Evolutionary conservation across 2,329 filamentous ascomycete species (phyloP).

Genomic region (Diaporthe citrichinensis): DNA sequence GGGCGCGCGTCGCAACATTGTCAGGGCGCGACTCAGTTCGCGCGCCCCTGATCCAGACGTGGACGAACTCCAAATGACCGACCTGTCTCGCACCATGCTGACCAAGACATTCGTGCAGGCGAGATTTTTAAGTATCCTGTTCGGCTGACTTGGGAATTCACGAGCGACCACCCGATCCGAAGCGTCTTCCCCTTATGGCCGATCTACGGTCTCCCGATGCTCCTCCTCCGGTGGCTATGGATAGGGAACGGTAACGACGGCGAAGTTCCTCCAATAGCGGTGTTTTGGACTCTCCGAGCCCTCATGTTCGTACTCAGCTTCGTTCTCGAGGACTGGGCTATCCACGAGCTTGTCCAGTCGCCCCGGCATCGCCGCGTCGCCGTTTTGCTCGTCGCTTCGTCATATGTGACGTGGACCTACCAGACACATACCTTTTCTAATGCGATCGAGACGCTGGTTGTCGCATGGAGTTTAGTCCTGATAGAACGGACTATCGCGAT

Average conservation of each 20-base stretch:
- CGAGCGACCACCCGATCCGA: conserved; percentile 86
- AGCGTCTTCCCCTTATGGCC: conserved; percentile 98
- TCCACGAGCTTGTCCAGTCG: conserved; percentile 89
- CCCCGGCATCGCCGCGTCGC: conserved; percentile 80
- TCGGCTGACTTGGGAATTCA: conserved; percentile 96
- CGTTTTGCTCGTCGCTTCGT: conserved; percentile 89
- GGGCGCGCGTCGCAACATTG: background rate
- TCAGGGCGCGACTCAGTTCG: background rate
- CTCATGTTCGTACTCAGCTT: conserved; percentile 97
- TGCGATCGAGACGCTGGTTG: conserved; percentile 92
- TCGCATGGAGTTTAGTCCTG: conserved; percentile 93
- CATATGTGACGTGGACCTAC: conserved; percentile 98
- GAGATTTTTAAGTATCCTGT: conserved; percentile 94
- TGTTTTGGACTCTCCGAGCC: conserved; percentile 90
- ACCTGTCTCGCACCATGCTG: background rate
- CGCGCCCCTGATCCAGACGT: background rate
- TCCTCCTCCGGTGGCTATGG: conserved; percentile 92
- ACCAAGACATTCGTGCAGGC: conserved; percentile 65
- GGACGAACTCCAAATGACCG: background rate
- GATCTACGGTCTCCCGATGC: conserved; percentile 94
- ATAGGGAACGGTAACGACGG: conserved; percentile 83
- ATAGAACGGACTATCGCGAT: conserved; percentile 84
- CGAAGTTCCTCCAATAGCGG: conserved; percentile 83
- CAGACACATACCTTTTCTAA: conserved; percentile 99
- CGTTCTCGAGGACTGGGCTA: conserved; percentile 96